These are phyloP conservation scores for Epichloe glyceriae DNA, from an alignment of 2,329 filamentous ascomycete species.

Conservation along the genomic window DNA sequence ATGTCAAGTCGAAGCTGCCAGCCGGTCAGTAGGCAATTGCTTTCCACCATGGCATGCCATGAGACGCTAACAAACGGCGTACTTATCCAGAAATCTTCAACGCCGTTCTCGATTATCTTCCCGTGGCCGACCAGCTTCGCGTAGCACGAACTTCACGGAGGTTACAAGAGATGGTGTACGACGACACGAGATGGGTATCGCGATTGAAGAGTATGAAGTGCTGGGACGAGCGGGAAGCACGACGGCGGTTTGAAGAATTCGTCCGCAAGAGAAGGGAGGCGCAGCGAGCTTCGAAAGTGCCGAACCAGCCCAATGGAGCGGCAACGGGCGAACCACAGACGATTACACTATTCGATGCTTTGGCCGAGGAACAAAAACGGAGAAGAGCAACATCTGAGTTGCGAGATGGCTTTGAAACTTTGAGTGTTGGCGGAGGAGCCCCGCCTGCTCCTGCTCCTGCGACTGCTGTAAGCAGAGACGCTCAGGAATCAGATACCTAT, in stretches of 20 bases:
- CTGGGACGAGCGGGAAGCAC: constrained; percentile 83
- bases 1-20: constrained; percentile 65
- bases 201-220: constrained; percentile 74
- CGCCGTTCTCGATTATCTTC: constrained; percentile 78
- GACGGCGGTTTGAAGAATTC: constrained; percentile 64
- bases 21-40: constrained; percentile 43
- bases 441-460: not conserved
- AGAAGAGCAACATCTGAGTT: constrained; percentile 22
- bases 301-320: constrained; percentile 10
- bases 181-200: constrained; percentile 90
- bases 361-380: constrained; percentile 49
- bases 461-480: constrained; percentile 28
- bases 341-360: constrained; percentile 62
- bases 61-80: constrained; percentile 1
- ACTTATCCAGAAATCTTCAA: constrained; percentile 63
- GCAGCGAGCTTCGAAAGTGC: constrained; percentile 12
- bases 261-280: constrained; percentile 46
- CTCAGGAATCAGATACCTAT: constrained; percentile 48
- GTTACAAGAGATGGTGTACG: constrained; percentile 96
- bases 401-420: constrained; percentile 67
- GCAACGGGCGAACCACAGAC: constrained; percentile 8
- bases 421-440: constrained; percentile 37
- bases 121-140: constrained; percentile 70
- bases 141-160: constrained; percentile 75
- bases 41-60: not conserved